Conservation (phyloP, 306 rosid genomes). For the Prosopis cineraria region DNA sequence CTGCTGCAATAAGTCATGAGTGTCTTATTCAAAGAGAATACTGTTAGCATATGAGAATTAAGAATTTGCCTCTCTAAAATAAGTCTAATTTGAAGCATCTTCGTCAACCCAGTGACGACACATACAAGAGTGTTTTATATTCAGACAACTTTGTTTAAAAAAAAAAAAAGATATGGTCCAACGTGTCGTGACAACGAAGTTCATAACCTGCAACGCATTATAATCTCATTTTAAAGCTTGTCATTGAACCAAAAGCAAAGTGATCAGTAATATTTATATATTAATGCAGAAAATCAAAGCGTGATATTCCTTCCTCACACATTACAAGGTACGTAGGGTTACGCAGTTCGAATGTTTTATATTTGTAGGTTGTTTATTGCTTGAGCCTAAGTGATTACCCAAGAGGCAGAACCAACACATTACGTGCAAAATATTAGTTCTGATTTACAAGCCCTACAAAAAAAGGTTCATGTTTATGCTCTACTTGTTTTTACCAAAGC, state of each 20-base stretch:
- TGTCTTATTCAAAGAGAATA: conserved; percentile 35
- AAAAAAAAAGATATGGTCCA: conserved; percentile 21
- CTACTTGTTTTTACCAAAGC: too few species aligned
- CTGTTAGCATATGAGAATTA: conserved; percentile 2
- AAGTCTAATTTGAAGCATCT: conserved; percentile 46
- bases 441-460: too few species aligned
- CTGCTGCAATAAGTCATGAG: conserved; percentile 34
- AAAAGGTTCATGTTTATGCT: too few species aligned
- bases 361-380: background rate
- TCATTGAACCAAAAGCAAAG: background rate
- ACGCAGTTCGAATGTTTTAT: background rate
- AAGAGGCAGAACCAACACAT: background rate
- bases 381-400: background rate
- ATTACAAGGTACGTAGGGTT: background rate
- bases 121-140: conserved; percentile 35
- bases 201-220: conserved; percentile 1
- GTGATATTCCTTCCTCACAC: background rate
- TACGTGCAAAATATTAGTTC: background rate
- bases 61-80: background rate
- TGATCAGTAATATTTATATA: background rate
- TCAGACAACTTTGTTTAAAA: conserved; percentile 10
- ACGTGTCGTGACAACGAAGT: conserved; percentile 40
- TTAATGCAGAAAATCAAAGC: background rate
- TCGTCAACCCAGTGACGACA: conserved; percentile 69
- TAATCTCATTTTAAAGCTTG: background rate